These are phyloP conservation scores for Parmelia sp. DNA, from an alignment of 495 filamentous ascomycete species.

Conservation along the genomic window DNA sequence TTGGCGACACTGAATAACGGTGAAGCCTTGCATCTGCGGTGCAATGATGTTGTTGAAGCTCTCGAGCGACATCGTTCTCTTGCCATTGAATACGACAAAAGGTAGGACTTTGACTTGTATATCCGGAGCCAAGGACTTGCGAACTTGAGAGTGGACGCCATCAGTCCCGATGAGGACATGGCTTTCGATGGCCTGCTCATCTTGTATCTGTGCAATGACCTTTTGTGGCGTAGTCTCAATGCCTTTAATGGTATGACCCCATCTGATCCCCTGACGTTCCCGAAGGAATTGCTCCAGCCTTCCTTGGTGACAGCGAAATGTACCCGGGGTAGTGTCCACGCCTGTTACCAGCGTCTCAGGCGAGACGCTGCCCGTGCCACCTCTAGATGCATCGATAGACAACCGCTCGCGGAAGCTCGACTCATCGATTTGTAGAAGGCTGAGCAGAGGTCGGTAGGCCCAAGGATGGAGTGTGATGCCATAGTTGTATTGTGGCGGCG, in stretches of 20 bases:
- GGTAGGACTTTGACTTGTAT: slow-evolving; percentile 31
- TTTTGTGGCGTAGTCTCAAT: slow-evolving; percentile 12
- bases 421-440: slow-evolving; percentile 34
- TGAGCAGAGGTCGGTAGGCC: slow-evolving; percentile 33
- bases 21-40: slow-evolving; percentile 19
- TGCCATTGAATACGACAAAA: slow-evolving; percentile 38
- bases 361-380: slow-evolving; percentile 30
- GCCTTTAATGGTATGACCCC: slow-evolving; percentile 27
- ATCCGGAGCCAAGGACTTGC: slow-evolving; percentile 27
- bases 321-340: neutral
- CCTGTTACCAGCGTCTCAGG: slow-evolving; percentile 24
- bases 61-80: slow-evolving; percentile 25
- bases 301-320: slow-evolving; percentile 33
- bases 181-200: slow-evolving; percentile 22
- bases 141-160: slow-evolving; percentile 34
- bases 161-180: slow-evolving; percentile 32
- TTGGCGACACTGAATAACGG: slow-evolving; percentile 18
- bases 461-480: slow-evolving; percentile 35
- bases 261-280: slow-evolving; percentile 33
- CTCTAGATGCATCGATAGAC: slow-evolving; percentile 26
- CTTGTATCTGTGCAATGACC: slow-evolving; percentile 17
- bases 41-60: slow-evolving; percentile 23
- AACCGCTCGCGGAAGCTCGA: slow-evolving; percentile 26
- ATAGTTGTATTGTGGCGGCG: slow-evolving; percentile 26
- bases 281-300: slow-evolving; percentile 31